These are phyloP conservation scores for Aspergillus persii DNA, from an alignment of 2,329 filamentous ascomycete genomes.

Conservation along the genomic window DNA sequence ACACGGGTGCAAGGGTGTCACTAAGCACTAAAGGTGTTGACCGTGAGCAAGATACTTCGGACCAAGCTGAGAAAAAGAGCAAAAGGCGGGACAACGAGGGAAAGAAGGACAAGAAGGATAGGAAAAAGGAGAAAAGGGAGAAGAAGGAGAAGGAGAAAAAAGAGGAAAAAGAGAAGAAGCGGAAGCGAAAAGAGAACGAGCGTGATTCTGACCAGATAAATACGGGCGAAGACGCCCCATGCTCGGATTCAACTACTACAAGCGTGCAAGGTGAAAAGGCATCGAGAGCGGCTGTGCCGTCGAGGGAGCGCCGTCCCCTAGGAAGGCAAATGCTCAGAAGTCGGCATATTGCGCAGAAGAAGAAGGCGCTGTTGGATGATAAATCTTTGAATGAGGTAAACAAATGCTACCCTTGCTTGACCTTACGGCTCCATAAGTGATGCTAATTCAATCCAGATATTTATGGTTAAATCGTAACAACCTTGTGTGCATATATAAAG, in stretches of 20 bases:
- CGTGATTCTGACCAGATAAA: conserved; percentile 24
- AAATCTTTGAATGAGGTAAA: conserved; percentile 81
- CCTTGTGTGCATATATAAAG: background rate
- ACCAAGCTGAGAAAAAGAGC: conserved; percentile 9
- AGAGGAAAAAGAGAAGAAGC: conserved; percentile 27
- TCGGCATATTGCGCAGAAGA: conserved; percentile 85
- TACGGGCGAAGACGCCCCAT: background rate
- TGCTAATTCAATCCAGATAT: conserved; percentile 30
- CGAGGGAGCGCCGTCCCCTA: conserved; percentile 47
- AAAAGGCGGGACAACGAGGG: conserved; percentile 15
- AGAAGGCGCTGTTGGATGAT: conserved; percentile 74
- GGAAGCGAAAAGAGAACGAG: conserved; percentile 32
- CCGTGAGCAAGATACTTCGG: background rate
- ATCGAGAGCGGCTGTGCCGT: conserved; percentile 45
- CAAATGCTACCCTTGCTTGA: background rate
- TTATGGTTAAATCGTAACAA: conserved; percentile 31
- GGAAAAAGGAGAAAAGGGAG: conserved; percentile 13
- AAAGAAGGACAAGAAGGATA: conserved; percentile 18
- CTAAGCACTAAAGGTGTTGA: background rate
- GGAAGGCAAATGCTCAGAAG: conserved; percentile 73
- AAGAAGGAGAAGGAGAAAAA: conserved; percentile 11
- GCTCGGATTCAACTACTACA: background rate
- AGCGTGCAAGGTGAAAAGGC: conserved; percentile 44
- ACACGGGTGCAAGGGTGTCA: background rate
- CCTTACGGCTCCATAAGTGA: background rate